These are phyloP conservation scores for Leccinum obscurum DNA, from an alignment of 768 basidiomycete species.

Conservation along the genomic window DNA sequence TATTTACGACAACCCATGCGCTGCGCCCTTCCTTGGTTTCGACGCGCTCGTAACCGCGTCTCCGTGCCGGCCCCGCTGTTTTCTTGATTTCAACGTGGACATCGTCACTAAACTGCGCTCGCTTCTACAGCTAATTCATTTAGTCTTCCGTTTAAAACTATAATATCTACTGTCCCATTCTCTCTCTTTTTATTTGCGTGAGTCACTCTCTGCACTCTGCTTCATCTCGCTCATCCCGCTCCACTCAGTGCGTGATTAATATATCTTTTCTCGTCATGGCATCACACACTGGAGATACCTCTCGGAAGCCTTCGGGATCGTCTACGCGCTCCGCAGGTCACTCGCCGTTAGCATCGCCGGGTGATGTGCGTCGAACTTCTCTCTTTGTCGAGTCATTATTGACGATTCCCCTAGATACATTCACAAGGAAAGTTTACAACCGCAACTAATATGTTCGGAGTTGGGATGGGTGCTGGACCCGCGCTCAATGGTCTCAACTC, in stretches of 20 bases:
- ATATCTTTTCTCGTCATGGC: constrained; percentile 29
- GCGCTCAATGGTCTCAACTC: constrained; percentile 54
- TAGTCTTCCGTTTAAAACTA: constrained; percentile 32
- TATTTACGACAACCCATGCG: constrained; percentile 31
- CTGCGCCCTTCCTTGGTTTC: constrained; percentile 20
- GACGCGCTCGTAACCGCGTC: constrained; percentile 33
- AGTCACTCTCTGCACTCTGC: constrained; percentile 17
- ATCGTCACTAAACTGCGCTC: constrained; percentile 24
- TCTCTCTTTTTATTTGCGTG: constrained; percentile 28
- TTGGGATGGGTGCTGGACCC: constrained; percentile 47
- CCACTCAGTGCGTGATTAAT: constrained; percentile 32
- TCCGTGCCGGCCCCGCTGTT: constrained; percentile 30
- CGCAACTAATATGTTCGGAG: constrained; percentile 51
- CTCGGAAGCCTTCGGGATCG: constrained; percentile 69
- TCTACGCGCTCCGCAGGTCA: constrained; percentile 64
- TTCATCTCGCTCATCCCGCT: constrained; percentile 18
- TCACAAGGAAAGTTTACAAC: constrained; percentile 47
- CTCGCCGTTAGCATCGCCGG: constrained; percentile 62
- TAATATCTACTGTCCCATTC: constrained; percentile 31
- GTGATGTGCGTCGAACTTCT: constrained; percentile 45
- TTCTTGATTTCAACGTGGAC: constrained; percentile 24
- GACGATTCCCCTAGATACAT: constrained; percentile 33
- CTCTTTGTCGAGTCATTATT: constrained; percentile 3
- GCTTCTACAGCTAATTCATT: constrained; percentile 38
- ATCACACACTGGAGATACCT: constrained; percentile 42